Percentiles rank a stretch among this genome's conserved stretches.
Conservation (phyloP, 306 rosid species). For the Fragaria nilgerrensis region DNA sequence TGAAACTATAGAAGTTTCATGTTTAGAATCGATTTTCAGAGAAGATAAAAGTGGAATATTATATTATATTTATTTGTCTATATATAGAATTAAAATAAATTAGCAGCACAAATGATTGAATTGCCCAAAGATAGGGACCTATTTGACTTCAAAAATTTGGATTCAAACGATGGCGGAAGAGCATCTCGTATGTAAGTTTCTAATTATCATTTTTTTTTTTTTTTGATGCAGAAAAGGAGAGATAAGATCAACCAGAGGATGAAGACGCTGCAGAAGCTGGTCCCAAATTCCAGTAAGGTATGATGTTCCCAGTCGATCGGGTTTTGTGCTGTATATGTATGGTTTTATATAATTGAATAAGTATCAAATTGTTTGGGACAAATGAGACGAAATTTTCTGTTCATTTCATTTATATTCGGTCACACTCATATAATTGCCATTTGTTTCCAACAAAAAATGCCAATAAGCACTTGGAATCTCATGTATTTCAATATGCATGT, state of each 20-base stretch:
- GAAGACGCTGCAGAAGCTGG: constrained; percentile 95
- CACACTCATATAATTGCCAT: neutral
- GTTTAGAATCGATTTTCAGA: too few species aligned
- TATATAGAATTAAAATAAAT: too few species aligned
- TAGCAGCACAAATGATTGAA: neutral
- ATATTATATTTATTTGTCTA: too few species aligned
- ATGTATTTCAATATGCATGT: neutral
- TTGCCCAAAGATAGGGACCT: neutral
- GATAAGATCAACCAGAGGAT: constrained; percentile 95
- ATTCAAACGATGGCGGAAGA: neutral
- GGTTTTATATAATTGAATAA: neutral
- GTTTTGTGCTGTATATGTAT: neutral
- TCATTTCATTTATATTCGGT: neutral
- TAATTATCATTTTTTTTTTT: neutral
- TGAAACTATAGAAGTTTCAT: too few species aligned
- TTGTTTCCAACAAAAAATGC: neutral
- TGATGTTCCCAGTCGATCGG: constrained; percentile 24
- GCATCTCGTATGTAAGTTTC: neutral
- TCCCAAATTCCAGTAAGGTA: constrained; percentile 99
- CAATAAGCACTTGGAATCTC: neutral
- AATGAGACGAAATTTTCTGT: neutral
- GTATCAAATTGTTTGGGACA: neutral
- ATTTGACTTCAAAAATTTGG: neutral
- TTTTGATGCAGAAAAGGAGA: constrained; percentile 76
- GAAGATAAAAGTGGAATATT: too few species aligned